These are phyloP conservation scores for Monilinia aucupariae DNA, from an alignment of 2,329 filamentous ascomycete genomes.

Conservation along the genomic window DNA sequence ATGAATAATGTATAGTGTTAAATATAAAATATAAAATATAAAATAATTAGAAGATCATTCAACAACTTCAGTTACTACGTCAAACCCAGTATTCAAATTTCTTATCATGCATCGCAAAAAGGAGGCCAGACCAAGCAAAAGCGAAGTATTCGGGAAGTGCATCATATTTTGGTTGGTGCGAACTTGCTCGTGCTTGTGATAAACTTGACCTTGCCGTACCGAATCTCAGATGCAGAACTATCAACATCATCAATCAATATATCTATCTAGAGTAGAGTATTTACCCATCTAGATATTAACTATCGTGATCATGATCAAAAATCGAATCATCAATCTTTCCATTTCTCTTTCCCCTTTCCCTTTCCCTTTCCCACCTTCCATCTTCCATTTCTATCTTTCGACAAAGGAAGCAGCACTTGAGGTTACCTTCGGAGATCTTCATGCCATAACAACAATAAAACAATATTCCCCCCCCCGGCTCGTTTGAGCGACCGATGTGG, in stretches of 20 bases:
- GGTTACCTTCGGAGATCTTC: constrained; percentile 11
- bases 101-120: background rate
- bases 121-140: no score
- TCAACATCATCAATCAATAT: no score
- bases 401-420: background rate
- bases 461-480: background rate
- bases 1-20: no score
- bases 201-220: no score
- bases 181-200: no score
- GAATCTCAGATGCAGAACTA: no score
- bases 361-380: no score
- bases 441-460: background rate
- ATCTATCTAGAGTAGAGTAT: no score
- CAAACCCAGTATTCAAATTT: background rate
- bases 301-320: background rate
- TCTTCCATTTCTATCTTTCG: background rate
- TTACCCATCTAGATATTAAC: background rate
- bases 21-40: no score
- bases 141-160: background rate
- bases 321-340: constrained; percentile 6
- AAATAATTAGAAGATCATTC: background rate
- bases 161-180: background rate
- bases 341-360: no score
- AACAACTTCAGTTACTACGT: background rate
- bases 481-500: constrained; percentile 9